A percentile compares a stretch with the other conserved stretches of the same genome.
Conservation (phyloP, 768 basidiomycete genomes). For the Suillus sp. region DNA sequence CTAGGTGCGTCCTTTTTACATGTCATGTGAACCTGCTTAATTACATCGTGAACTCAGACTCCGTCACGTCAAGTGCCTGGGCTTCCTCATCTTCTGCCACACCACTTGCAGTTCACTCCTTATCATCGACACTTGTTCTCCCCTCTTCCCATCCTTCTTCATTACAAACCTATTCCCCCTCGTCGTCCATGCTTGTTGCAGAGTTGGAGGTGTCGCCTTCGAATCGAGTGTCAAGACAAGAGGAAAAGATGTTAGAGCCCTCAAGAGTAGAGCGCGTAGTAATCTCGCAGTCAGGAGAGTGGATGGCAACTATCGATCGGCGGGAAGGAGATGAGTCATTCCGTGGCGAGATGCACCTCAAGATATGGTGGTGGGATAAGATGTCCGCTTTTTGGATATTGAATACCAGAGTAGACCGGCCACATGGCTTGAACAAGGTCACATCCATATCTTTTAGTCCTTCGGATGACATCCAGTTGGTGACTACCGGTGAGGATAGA, state of each 20-base stretch:
- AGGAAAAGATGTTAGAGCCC: slow-evolving; percentile 75
- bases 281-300: slow-evolving; percentile 70
- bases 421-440: slow-evolving; percentile 71
- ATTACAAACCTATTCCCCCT: slow-evolving; percentile 86
- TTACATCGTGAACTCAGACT: slow-evolving; percentile 32
- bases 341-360: slow-evolving; percentile 75
- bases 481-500: slow-evolving; percentile 77
- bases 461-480: slow-evolving; percentile 46
- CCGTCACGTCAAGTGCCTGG: slow-evolving; percentile 33
- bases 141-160: slow-evolving; percentile 95
- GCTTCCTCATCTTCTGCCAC: slow-evolving; percentile 44
- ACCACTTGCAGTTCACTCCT: slow-evolving; percentile 77
- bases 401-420: slow-evolving; percentile 87
- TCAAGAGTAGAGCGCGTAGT: slow-evolving; percentile 71
- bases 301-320: slow-evolving; percentile 91
- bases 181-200: slow-evolving; percentile 66
- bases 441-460: slow-evolving; percentile 74
- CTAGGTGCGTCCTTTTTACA: slow-evolving; percentile 51
- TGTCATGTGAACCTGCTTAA: background rate
- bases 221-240: slow-evolving; percentile 83
- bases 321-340: slow-evolving; percentile 68
- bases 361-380: slow-evolving; percentile 87
- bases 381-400: slow-evolving; percentile 66
- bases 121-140: slow-evolving; percentile 76
- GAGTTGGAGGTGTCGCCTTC: slow-evolving; percentile 95